Percentiles rank a stretch among this genome's conserved stretches.
Evolutionary conservation across 805 yeast species (phyloP).

Genomic region (Pichia paraexigua): DNA sequence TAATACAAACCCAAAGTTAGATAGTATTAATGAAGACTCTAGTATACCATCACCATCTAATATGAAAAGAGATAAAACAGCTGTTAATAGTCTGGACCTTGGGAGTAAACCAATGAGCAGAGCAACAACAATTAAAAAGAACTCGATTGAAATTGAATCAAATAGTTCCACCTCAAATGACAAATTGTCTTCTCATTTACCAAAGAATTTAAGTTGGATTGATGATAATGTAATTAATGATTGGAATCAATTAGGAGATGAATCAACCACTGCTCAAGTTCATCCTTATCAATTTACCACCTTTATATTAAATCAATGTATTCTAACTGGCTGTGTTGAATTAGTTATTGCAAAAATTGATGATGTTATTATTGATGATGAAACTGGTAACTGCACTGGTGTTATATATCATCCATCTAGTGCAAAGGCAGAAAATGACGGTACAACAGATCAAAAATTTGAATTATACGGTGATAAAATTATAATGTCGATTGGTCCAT

Average conservation of each 20-base stretch:
- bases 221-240: conserved; percentile 51
- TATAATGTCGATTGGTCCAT: conserved; percentile 88
- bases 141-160: conserved; percentile 28
- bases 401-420: conserved; percentile 45
- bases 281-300: conserved; percentile 95
- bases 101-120: conserved; percentile 20
- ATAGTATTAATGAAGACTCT: background rate
- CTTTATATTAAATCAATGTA: conserved; percentile 68
- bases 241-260: conserved; percentile 77
- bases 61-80: background rate
- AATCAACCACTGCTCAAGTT: conserved; percentile 89
- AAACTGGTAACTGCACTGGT: conserved; percentile 63
- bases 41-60: background rate
- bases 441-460: conserved; percentile 28
- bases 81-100: conserved; percentile 1
- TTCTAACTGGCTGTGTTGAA: conserved; percentile 77
- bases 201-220: conserved; percentile 73
- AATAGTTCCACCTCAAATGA: conserved; percentile 11
- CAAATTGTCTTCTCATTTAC: conserved; percentile 30
- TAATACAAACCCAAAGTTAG: background rate
- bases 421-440: conserved; percentile 28
- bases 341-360: conserved; percentile 78
- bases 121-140: conserved; percentile 28
- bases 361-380: conserved; percentile 53
- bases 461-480: conserved; percentile 64